A percentile compares a stretch with the other conserved stretches of the same genome.
phyloP scores from a whole-genome alignment of 1,284 basidiomycete genomes.

The Athelia psychrophila region DNA sequence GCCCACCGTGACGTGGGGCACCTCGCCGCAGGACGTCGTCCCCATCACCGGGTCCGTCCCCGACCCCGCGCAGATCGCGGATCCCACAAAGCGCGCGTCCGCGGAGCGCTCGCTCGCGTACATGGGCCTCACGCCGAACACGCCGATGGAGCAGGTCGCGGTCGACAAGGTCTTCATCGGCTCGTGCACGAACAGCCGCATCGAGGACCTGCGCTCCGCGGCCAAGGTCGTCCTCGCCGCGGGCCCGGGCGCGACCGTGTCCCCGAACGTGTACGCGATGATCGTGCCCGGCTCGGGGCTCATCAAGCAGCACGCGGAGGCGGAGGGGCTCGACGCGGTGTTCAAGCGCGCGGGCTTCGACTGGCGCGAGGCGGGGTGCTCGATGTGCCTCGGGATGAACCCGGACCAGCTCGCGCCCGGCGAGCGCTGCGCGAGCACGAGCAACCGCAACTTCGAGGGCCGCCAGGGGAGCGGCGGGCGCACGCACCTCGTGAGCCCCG shows the following conservation, averaged over 20 bases:
- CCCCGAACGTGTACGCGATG: constrained; percentile 85
- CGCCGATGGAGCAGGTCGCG: constrained; percentile 80
- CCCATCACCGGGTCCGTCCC: constrained; percentile 87
- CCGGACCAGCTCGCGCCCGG: constrained; percentile 89
- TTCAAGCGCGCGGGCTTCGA: constrained; percentile 96
- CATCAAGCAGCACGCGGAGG: constrained; percentile 94
- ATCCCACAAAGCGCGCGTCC: constrained; percentile 67
- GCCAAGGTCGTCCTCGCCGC: constrained; percentile 79
- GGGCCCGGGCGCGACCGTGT: constrained; percentile 77
- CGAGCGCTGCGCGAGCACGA: constrained; percentile 94
- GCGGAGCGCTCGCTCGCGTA: constrained; percentile 85
- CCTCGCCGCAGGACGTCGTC: constrained; percentile 91
- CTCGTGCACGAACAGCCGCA: constrained; percentile 96
- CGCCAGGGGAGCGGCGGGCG: constrained; percentile 90
- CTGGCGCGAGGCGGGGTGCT: constrained; percentile 97
- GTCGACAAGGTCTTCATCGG: constrained; percentile 97
- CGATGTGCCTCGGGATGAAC: constrained; percentile 99
- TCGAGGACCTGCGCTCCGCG: constrained; percentile 92
- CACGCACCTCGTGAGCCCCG: constrained; percentile 91
- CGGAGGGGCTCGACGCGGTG: constrained; percentile 86
- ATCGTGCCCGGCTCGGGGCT: constrained; percentile 94
- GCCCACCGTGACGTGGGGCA: constrained; percentile 96
- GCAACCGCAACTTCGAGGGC: constrained; percentile 97
- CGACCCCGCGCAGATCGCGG: constrained; percentile 70
- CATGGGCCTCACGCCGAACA: constrained; percentile 88